Evolutionary conservation across 176 grass and related monocot species (phyloP), one percentile per base, ranked within the genome.

Genomic region (Ensete ventricosum): DNA sequence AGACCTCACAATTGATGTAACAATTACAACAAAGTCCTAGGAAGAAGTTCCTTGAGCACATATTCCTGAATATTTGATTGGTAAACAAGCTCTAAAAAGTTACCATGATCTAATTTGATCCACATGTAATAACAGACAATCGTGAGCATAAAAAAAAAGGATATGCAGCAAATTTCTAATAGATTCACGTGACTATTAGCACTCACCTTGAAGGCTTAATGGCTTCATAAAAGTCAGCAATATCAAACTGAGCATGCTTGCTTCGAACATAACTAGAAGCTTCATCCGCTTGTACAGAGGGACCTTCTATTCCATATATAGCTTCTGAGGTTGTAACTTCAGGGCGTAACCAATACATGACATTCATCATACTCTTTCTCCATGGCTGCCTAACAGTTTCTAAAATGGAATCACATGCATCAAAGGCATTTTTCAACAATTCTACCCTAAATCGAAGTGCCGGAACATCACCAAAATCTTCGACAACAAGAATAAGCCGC

Each of bases 361-460:
- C 73, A 83, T 91, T 93, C 90, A 93, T 85, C 88, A 93, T 82
- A 69, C 90, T 97, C 80, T 89, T 97, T 73, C 85, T 90, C 90
- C 94, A 91, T 0, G 94, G 90, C 81, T 89, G 88, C 80, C 88
- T 92, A 0, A 74, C 57, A 10, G 87, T 89, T 75, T 97, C 90
- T 72, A 97, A 60, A 22, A 97, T 73, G 11, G 90, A 97, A 10
- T 87, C 73, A 2, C 88, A 93, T 23, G 82, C 77, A 1, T 62
- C 64, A 75, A 91, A 93, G 58, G 84, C 94, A 84, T 1, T 73
- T 76, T 83, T 84, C 80, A 84, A 80, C 76, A 93, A 57, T 84
- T 93, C 85, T 73, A 97, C 76, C 64, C 94, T 90, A 69, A 91
- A 69, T 69, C 78, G 79, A 65, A 97, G 80, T 0, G 80, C 86